Base-by-base conservation (phyloP, 495 filamentous ascomycete species). In the Neurospora sp. region DNA sequence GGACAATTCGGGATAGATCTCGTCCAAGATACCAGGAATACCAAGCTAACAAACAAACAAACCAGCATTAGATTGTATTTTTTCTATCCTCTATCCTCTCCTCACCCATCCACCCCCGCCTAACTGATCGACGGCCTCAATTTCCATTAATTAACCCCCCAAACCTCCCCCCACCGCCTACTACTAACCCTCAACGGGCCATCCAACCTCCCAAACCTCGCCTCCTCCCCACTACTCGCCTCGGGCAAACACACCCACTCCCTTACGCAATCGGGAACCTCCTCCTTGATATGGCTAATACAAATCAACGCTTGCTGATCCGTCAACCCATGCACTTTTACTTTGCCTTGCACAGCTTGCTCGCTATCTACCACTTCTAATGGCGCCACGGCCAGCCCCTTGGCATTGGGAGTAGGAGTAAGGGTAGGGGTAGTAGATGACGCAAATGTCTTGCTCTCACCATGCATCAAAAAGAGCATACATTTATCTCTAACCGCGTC, bases 241-340 rank as follows among this genome's bases (percentile, higher is more conserved):
- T 87, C 88, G 22, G 93, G 93, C 20, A 97, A 83, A 71, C 91
- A 92, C 61, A 98, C 87, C 88, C 90, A 98, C 79, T 92, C 86
- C 37, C 92, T 82, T 20, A 97, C 87, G 68, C 88, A 89, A 41
- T 89, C 88, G 0, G 95, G 95, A 12, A 98, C 92, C 80, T 98
- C 95, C 75, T 97, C 93, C 69, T 88, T 87, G n/a, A 93, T 86
- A 82, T 98, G 95, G 75, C 93, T 95, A 70, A 98, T 93, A 48
- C 93, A 89, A 16, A 98, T 85, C 72, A 98, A 81, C 1, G 93
- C 93, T 79, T 97, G 94, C 16, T 88, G 76, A 4, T 90, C 83
- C 2, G 83, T 83, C 45, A 97, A 80, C 0, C 90, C 90, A 37
- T 72, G 73, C 4, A 89, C 78, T 45, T 80, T 83, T 3, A 86